Conservation (phyloP, 495 filamentous ascomycete genomes). For the Podospora comata region DNA sequence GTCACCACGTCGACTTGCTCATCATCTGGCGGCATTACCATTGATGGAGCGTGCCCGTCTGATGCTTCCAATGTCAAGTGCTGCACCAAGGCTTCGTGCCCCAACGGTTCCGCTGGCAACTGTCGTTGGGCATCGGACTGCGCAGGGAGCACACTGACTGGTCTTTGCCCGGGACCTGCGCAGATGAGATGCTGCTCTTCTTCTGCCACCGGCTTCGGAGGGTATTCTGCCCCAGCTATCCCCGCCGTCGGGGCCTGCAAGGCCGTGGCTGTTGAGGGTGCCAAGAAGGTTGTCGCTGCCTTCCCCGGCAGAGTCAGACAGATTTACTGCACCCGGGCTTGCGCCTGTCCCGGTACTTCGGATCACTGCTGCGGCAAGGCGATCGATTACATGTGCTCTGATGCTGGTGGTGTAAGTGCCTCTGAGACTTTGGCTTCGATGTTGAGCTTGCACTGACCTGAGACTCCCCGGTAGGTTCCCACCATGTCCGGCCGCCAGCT, state of each 20-base stretch:
- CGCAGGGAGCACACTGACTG: slow-evolving; percentile 27
- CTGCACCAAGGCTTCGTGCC: slow-evolving; percentile 42
- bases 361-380: slow-evolving; percentile 46
- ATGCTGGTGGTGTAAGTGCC: slow-evolving; percentile 28
- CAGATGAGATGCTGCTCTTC: slow-evolving; percentile 41
- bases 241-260: slow-evolving; percentile 39
- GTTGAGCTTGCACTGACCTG: not conserved
- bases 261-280: slow-evolving; percentile 33
- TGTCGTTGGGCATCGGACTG: slow-evolving; percentile 42
- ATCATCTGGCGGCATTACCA: slow-evolving; percentile 32
- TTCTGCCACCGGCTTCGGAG: slow-evolving; percentile 27
- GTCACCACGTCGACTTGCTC: slow-evolving; percentile 32
- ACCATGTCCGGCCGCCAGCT: slow-evolving; percentile 36
- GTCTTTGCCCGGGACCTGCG: slow-evolving; percentile 39
- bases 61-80: slow-evolving; percentile 39
- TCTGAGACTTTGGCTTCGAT: not conserved
- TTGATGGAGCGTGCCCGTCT: slow-evolving; percentile 35
- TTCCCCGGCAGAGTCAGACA: slow-evolving; percentile 38
- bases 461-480: slow-evolving; percentile 1
- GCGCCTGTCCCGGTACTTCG: slow-evolving; percentile 29
- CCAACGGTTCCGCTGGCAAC: slow-evolving; percentile 28
- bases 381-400: slow-evolving; percentile 44
- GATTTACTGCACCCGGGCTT: slow-evolving; percentile 37
- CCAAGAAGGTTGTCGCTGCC: slow-evolving; percentile 34
- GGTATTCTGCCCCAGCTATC: slow-evolving; percentile 31